Percentiles rank a stretch among this genome's conserved stretches.
Conservation (phyloP, 352 stramenopile species). For the Phytophthora megakarya region DNA sequence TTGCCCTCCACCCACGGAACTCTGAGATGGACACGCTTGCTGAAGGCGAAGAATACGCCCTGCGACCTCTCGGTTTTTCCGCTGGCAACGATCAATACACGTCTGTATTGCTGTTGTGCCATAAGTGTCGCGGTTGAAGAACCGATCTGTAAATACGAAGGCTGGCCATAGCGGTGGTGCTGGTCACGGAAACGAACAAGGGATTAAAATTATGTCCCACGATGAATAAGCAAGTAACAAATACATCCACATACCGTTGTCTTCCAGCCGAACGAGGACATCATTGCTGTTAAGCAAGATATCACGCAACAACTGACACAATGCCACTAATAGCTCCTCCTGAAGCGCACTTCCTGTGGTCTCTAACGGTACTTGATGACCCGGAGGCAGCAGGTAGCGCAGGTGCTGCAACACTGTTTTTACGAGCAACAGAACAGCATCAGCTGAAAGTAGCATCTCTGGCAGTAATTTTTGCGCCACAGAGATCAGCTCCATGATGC, state of each 20-base stretch:
- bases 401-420: slow-evolving; percentile 83
- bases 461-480: slow-evolving; percentile 75
- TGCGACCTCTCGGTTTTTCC: slow-evolving; percentile 57
- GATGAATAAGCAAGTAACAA: not conserved
- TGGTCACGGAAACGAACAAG: slow-evolving; percentile 22
- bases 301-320: slow-evolving; percentile 80
- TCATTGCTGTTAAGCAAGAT: slow-evolving; percentile 72
- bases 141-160: slow-evolving; percentile 74
- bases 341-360: slow-evolving; percentile 50
- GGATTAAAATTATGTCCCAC: slow-evolving; percentile 5
- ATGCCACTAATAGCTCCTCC: slow-evolving; percentile 68
- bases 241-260: slow-evolving; percentile 61
- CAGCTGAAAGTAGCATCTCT: slow-evolving; percentile 64
- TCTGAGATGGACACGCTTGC: slow-evolving; percentile 47
- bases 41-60: slow-evolving; percentile 75
- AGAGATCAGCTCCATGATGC: slow-evolving; percentile 75
- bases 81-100: slow-evolving; percentile 56
- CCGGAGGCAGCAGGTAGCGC: slow-evolving; percentile 72
- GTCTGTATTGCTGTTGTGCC: slow-evolving; percentile 49
- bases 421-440: slow-evolving; percentile 65
- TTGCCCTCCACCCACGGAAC: slow-evolving; percentile 31
- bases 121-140: slow-evolving; percentile 70
- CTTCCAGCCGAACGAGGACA: slow-evolving; percentile 77
- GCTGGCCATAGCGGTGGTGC: slow-evolving; percentile 70
- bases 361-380: slow-evolving; percentile 42